A percentile compares a stretch with the other conserved stretches of the same genome.
Conservation (phyloP, 768 basidiomycete genomes). For the Kockovaella imperatae region DNA sequence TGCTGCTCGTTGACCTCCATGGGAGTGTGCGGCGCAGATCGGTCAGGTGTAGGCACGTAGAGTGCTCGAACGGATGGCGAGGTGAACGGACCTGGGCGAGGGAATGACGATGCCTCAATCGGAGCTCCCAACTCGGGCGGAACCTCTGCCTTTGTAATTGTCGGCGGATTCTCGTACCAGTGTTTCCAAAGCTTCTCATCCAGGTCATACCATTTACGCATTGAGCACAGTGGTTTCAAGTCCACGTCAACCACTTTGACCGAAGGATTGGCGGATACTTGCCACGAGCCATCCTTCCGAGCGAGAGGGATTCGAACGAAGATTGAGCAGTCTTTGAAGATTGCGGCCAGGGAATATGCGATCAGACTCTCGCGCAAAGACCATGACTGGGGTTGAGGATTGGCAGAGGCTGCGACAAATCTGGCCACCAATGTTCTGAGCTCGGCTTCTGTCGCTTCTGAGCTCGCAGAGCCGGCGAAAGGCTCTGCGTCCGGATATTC, state of each 20-base stretch:
- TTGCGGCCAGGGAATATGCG: constrained; percentile 77
- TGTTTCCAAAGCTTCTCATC: constrained; percentile 57
- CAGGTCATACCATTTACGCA: constrained; percentile 64
- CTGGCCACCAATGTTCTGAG: constrained; percentile 51
- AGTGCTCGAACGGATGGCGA: too few species aligned
- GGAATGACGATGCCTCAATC: not conserved
- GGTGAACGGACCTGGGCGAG: too few species aligned
- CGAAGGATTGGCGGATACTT: constrained; percentile 16
- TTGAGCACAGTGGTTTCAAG: constrained; percentile 59
- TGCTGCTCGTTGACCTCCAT: not conserved
- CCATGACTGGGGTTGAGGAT: constrained; percentile 38
- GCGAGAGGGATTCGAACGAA: constrained; percentile 45
- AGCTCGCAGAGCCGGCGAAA: constrained; percentile 11
- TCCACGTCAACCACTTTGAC: constrained; percentile 80
- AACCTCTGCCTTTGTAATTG: not conserved
- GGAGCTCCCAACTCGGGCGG: not conserved
- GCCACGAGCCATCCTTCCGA: constrained; percentile 18
- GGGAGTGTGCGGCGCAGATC: not conserved
- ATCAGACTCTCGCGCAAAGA: constrained; percentile 57
- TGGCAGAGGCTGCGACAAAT: too few species aligned
- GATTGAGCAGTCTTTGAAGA: constrained; percentile 93
- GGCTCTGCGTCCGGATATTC: constrained; percentile 8
- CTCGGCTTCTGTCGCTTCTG: constrained; percentile 13
- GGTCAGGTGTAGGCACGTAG: not conserved
- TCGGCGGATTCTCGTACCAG: constrained; percentile 9